Percentiles rank a stretch among this genome's conserved stretches.
phyloP scores from a whole-genome alignment of 306 rosid genomes.

The Canavalia gladiata region DNA sequence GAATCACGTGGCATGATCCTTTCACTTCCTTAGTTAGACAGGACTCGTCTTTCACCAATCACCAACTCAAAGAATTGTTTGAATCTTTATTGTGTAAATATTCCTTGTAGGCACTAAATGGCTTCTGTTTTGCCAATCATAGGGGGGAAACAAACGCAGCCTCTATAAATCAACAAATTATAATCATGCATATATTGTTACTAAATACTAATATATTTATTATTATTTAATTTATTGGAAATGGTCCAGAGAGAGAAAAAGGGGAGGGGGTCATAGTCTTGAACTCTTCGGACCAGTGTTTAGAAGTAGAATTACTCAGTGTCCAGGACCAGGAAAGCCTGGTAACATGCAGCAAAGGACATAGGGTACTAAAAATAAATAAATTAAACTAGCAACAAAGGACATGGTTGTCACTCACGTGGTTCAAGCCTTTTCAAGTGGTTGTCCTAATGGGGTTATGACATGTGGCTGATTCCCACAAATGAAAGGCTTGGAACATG shows the following conservation, averaged over 20 bases:
- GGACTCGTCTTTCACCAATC: slow-evolving; percentile 28
- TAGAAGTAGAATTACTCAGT: slow-evolving; percentile 37
- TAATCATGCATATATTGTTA: slow-evolving; percentile 6
- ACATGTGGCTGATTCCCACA: slow-evolving; percentile 55
- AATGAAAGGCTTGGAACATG: slow-evolving; percentile 40
- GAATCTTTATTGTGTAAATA: slow-evolving; percentile 9
- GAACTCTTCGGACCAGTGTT: slow-evolving; percentile 26
- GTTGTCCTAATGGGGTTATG: slow-evolving; percentile 53
- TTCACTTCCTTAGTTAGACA: slow-evolving; percentile 18
- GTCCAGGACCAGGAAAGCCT: slow-evolving; percentile 18
- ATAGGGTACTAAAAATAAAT: slow-evolving; percentile 11
- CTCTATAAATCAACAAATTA: neutral
- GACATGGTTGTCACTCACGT: slow-evolving; percentile 70
- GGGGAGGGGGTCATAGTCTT: neutral
- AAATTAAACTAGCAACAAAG: slow-evolving; percentile 33
- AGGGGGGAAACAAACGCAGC: slow-evolving; percentile 13
- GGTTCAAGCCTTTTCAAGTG: slow-evolving; percentile 48
- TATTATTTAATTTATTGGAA: neutral
- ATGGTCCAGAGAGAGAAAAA: slow-evolving; percentile 4
- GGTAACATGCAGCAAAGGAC: slow-evolving; percentile 52
- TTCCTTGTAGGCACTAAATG: neutral
- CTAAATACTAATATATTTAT: neutral
- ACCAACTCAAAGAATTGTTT: slow-evolving; percentile 2
- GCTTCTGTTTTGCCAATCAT: slow-evolving; percentile 31
- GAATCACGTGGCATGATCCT: slow-evolving; percentile 54